Base-by-base conservation (phyloP, 2,329 filamentous ascomycete species). In the Arthrobotrys entomopaga region DNA sequence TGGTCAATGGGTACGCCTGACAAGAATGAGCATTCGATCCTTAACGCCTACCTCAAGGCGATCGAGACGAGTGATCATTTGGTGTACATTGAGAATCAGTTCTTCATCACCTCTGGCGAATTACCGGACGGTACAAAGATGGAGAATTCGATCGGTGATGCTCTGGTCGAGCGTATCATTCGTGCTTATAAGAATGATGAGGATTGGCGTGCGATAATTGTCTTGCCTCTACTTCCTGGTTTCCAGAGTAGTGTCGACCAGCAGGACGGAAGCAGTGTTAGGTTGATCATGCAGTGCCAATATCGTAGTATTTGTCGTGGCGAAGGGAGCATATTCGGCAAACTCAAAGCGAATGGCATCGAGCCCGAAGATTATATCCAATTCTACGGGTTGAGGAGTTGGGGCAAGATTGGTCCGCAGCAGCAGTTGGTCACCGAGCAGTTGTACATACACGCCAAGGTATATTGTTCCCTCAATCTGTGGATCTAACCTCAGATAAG, bases 61-160 rank as follows among this genome's bases (percentile, higher is more conserved):
- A 99, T 99, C 78, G 90, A 95, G 77, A 90, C 94, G 77, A 97
- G 93, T 1, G 92, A 99, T 54, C 95, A 98, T 81, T 97, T 97
- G 79, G 92, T 98, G 59, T 98, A 99, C 82, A 97, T 98, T 77
- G 95, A 99, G 81, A 99, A 99, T 80, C 95, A 99, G 80, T 99
- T 98, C 82, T 99, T 96, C 83, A 91, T 99, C 81, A 96, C 92
- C 40, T 96, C 92, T 77, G 95, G 91, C 58, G 91, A 95, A 79
- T 93, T 93, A 3, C 70, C 70, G 4, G 89, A 97, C 78, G 91
- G 91, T 60, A 91, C 90, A 11, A 92, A 89, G 80, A 95, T 99
- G 76, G 87, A 92, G 81, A 99, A 99, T 81, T 89, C 90, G 77
- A 97, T 99, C 77, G 94, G 94, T 58, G 94, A 98, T 82, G 94